A percentile compares a stretch with the other conserved stretches of the same genome.
Evolutionary conservation across 345 rosid species (phyloP).

Genomic region (Pugionium cornutum): DNA sequence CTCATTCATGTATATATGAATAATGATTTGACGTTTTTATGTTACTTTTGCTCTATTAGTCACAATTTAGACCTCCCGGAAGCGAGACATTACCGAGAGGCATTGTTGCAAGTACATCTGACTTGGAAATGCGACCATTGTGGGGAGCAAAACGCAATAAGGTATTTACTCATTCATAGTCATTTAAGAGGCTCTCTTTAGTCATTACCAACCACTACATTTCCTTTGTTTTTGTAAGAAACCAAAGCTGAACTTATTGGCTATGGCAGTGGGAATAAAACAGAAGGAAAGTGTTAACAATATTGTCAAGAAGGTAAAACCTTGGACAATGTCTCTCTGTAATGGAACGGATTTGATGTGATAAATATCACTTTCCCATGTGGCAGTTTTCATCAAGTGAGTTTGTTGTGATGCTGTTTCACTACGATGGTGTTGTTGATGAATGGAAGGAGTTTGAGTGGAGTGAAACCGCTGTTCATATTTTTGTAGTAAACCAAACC

Average conservation of each 20-base stretch:
- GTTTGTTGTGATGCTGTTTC: slow-evolving; percentile 75
- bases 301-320: slow-evolving; percentile 66
- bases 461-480: slow-evolving; percentile 62
- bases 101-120: slow-evolving; percentile 61
- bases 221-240: slow-evolving; percentile 39
- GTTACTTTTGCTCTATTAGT: slow-evolving; percentile 36
- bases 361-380: neutral
- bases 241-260: slow-evolving; percentile 58
- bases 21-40: neutral
- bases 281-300: slow-evolving; percentile 68
- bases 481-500: slow-evolving; percentile 72
- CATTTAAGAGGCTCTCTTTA: slow-evolving; percentile 3
- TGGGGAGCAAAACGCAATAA: slow-evolving; percentile 48
- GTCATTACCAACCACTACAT: neutral
- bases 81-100: slow-evolving; percentile 64
- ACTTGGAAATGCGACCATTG: slow-evolving; percentile 66
- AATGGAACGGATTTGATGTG: slow-evolving; percentile 5
- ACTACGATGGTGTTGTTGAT: slow-evolving; percentile 72
- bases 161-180: slow-evolving; percentile 36
- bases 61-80: slow-evolving; percentile 46
- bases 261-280: slow-evolving; percentile 71
- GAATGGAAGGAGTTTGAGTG: slow-evolving; percentile 71
- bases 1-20: slow-evolving; percentile 3
- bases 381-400: slow-evolving; percentile 60
- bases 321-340: slow-evolving; percentile 1